These are phyloP conservation scores for Nannochloropsis oceanica DNA, from an alignment of 108 stramenopile species.

Conservation along the genomic window DNA sequence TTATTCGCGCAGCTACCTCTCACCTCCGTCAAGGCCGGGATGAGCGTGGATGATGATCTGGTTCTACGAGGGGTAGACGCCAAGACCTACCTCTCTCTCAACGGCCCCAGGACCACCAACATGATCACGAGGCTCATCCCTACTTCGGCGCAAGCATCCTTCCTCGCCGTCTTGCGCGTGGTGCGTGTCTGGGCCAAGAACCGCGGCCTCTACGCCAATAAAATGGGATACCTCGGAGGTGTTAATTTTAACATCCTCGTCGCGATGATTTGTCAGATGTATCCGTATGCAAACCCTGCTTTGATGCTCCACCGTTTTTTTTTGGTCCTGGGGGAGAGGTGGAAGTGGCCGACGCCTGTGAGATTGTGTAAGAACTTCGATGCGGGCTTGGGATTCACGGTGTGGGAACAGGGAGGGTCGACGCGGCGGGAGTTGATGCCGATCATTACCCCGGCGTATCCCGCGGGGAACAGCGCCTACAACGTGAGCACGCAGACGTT, in stretches of 20 bases:
- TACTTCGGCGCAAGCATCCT: conserved; percentile 48
- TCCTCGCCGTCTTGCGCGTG: conserved; percentile 58
- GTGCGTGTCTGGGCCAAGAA: conserved; percentile 53
- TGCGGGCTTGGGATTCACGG: not conserved
- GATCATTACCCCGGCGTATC: conserved; percentile 92
- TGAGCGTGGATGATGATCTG: conserved; percentile 87
- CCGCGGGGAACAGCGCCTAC: conserved; percentile 85
- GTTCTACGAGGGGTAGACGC: conserved; percentile 75
- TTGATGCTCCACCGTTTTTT: conserved; percentile 41
- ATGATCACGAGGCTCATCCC: conserved; percentile 70
- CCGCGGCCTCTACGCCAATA: conserved; percentile 82
- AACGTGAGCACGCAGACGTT: conserved; percentile 73
- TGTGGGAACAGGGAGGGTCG: not conserved
- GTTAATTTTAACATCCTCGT: conserved; percentile 87
- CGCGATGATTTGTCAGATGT: conserved; percentile 67
- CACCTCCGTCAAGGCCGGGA: conserved; percentile 47
- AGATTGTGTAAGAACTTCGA: conserved; percentile 3
- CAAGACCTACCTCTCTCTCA: conserved; percentile 61
- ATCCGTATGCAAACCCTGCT: conserved; percentile 35
- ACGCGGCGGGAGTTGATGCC: conserved; percentile 43
- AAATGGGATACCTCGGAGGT: conserved; percentile 84
- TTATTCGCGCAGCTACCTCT: conserved; percentile 74
- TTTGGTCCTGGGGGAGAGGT: conserved; percentile 50
- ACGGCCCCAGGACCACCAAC: conserved; percentile 84
- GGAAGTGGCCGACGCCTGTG: conserved; percentile 56